Evolutionary conservation across 352 stramenopile species (phyloP).

Genomic region (Pythium monospermum): DNA sequence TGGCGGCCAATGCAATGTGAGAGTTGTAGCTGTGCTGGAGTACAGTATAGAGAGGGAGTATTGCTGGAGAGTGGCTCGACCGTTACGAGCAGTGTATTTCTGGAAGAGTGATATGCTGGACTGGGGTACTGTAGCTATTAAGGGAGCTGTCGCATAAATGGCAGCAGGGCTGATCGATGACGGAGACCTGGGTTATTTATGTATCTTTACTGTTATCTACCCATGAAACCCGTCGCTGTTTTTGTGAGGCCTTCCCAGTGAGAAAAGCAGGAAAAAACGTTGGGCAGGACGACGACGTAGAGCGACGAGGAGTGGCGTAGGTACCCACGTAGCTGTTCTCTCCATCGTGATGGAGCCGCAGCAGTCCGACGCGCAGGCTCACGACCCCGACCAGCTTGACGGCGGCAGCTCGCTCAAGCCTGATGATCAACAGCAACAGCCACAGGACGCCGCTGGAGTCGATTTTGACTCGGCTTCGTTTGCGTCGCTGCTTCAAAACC

Average conservation of each 20-base stretch:
- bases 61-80: neutral
- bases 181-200: too few relatives aligned
- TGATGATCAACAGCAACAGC: neutral
- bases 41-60: too few relatives aligned
- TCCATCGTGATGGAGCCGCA: constrained; percentile 16
- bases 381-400: neutral
- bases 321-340: too few relatives aligned
- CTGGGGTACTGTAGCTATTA: too few relatives aligned
- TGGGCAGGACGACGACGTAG: too few relatives aligned
- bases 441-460: neutral
- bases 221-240: too few relatives aligned
- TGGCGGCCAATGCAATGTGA: constrained; percentile 1
- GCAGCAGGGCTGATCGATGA: too few relatives aligned
- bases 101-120: neutral
- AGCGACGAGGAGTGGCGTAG: too few relatives aligned
- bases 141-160: too few relatives aligned
- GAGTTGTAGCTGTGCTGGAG: neutral
- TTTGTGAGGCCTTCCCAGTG: neutral
- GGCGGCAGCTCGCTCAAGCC: constrained; percentile 2
- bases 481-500: constrained; percentile 50
- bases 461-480: constrained; percentile 43
- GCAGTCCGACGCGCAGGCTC: constrained; percentile 12
- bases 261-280: too few relatives aligned
- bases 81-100: neutral
- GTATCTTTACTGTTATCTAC: too few relatives aligned